These are phyloP conservation scores for Pseudogymnoascus sp. DNA, from an alignment of 2,329 filamentous ascomycete species.

Conservation along the genomic window DNA sequence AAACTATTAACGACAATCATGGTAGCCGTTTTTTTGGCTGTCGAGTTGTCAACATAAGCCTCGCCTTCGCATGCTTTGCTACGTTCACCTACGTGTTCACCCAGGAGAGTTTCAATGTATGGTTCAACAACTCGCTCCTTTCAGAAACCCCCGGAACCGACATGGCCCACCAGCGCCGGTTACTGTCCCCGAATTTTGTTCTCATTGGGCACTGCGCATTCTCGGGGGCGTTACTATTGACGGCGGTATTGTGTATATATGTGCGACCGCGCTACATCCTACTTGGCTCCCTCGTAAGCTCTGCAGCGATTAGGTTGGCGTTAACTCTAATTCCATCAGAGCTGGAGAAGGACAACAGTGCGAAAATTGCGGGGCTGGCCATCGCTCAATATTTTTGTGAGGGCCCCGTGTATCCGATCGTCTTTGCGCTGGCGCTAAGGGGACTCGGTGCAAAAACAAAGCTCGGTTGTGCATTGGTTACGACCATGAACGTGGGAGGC, in stretches of 20 bases:
- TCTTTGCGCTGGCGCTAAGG: slow-evolving; percentile 68
- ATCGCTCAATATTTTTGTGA: slow-evolving; percentile 68
- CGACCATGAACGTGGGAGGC: slow-evolving; percentile 17
- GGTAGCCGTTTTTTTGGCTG: slow-evolving; percentile 57
- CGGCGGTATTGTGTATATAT: slow-evolving; percentile 63
- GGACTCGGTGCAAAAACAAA: slow-evolving; percentile 72
- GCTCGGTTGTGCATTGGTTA: slow-evolving; percentile 51
- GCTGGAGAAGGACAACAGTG: slow-evolving; percentile 16
- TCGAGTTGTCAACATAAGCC: slow-evolving; percentile 32
- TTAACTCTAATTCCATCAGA: slow-evolving; percentile 35
- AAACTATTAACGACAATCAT: slow-evolving; percentile 70
- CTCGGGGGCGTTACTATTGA: slow-evolving; percentile 60
- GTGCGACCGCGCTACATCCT: slow-evolving; percentile 53
- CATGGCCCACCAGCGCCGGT: slow-evolving; percentile 13
- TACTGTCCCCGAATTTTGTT: slow-evolving; percentile 35
- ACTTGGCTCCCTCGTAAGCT: slow-evolving; percentile 53
- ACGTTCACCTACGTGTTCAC: slow-evolving; percentile 75
- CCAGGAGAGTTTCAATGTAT: slow-evolving; percentile 59
- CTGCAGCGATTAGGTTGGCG: slow-evolving; percentile 39
- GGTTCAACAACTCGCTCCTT: slow-evolving; percentile 44
- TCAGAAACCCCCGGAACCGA: slow-evolving; percentile 30
- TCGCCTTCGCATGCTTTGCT: slow-evolving; percentile 64
- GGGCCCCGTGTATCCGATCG: slow-evolving; percentile 70
- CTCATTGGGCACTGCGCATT: slow-evolving; percentile 29
- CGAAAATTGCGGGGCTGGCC: slow-evolving; percentile 45